A percentile compares a stretch with the other conserved stretches of the same genome.
phyloP scores from a whole-genome alignment of 306 rosid genomes.

The Cucurbita pepo region DNA sequence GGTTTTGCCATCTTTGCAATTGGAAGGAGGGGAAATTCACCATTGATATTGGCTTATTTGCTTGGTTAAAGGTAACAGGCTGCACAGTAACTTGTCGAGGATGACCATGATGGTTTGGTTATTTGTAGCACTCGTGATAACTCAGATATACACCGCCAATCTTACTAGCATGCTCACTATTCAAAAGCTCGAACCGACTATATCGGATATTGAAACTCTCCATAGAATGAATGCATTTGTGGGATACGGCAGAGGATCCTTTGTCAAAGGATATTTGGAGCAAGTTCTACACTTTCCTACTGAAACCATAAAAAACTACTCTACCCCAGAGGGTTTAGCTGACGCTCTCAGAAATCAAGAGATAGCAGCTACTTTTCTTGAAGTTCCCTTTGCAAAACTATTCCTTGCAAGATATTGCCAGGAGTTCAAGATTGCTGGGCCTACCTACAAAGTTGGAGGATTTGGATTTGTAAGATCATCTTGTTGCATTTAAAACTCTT shows the following conservation, averaged over 20 bases:
- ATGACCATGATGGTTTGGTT: constrained; percentile 36
- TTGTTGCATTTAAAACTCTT: not conserved
- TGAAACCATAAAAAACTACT: constrained; percentile 9
- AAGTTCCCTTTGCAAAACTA: constrained; percentile 21
- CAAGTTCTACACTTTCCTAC: constrained; percentile 5
- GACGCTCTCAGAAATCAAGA: constrained; percentile 20
- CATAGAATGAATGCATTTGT: constrained; percentile 10
- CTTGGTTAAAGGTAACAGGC: constrained; percentile 12
- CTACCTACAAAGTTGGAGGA: constrained; percentile 30
- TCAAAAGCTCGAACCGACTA: constrained; percentile 26
- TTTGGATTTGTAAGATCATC: constrained; percentile 16
- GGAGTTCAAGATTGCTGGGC: constrained; percentile 21
- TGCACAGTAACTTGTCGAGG: constrained; percentile 28
- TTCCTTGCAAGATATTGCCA: constrained; percentile 28
- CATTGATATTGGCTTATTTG: not conserved
- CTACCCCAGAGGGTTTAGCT: constrained; percentile 13
- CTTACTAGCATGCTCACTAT: constrained; percentile 34
- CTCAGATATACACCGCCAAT: constrained; percentile 32
- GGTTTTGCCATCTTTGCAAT: not conserved
- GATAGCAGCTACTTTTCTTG: constrained; percentile 32
- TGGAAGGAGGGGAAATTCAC: not conserved
- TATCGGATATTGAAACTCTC: constrained; percentile 14
- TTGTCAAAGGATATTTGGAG: constrained; percentile 10
- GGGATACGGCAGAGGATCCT: constrained; percentile 27
- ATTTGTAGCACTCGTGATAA: constrained; percentile 30